Conservation (phyloP, 768 basidiomycete species). For the Lentinula detonsa region DNA sequence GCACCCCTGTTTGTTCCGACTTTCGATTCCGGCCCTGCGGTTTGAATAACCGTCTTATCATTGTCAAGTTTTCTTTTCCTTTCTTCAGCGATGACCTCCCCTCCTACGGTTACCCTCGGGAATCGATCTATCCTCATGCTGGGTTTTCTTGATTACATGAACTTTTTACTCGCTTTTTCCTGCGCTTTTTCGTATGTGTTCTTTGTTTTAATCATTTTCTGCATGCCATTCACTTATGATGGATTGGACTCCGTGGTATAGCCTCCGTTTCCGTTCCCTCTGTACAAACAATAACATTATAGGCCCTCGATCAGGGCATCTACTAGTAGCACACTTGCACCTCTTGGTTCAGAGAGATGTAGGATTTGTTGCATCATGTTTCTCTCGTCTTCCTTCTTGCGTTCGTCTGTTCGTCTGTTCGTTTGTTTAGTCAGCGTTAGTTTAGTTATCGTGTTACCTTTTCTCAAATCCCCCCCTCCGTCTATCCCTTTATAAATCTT, state of each 20-base stretch:
- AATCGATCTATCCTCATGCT: not conserved
- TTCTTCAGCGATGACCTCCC: not conserved
- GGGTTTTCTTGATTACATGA: not conserved
- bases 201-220: not conserved
- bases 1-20: not conserved
- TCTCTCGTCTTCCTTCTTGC: not conserved
- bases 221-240: not conserved
- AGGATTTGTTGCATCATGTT: too few species aligned
- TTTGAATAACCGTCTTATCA: not conserved
- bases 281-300: not conserved
- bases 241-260: not conserved
- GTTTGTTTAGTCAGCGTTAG: not conserved
- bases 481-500: not conserved
- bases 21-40: not conserved
- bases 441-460: slow-evolving; percentile 1
- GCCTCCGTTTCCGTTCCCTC: not conserved
- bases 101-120: not conserved
- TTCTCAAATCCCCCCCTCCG: not conserved
- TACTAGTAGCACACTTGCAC: not conserved
- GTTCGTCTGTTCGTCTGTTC: not conserved
- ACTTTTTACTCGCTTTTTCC: not conserved
- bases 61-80: not conserved
- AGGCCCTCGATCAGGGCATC: not conserved
- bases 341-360: not conserved
- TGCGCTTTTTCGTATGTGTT: not conserved